phyloP scores from a whole-genome alignment of 257 asterid genomes.

The Dorcoceras hygrometricum region DNA sequence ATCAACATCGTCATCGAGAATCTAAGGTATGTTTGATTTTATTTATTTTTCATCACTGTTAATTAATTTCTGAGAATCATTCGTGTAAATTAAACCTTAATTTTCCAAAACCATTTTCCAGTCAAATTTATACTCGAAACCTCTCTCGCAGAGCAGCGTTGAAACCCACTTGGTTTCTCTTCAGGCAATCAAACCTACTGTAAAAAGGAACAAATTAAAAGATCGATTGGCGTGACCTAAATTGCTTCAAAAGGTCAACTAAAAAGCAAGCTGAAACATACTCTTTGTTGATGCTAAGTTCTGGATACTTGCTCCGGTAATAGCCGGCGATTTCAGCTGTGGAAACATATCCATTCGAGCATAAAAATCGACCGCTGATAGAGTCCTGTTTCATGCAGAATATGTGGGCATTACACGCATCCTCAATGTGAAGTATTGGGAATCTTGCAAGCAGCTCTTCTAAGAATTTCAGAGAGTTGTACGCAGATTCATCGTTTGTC shows the following conservation, averaged over 20 bases:
- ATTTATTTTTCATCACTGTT: no score
- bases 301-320: background rate
- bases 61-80: no score
- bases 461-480: conserved; percentile 34
- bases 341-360: conserved; percentile 10
- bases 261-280: no score
- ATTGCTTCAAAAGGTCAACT: no score
- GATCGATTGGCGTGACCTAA: no score
- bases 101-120: background rate
- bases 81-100: no score
- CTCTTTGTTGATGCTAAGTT: background rate
- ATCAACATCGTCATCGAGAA: no score
- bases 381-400: conserved; percentile 36
- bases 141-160: background rate
- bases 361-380: conserved; percentile 48
- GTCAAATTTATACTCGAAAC: background rate
- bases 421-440: conserved; percentile 52
- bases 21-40: no score
- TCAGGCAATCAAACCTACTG: background rate
- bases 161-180: background rate
- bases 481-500: conserved; percentile 12
- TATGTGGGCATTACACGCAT: conserved; percentile 50
- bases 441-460: conserved; percentile 53
- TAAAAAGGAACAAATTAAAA: background rate
- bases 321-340: background rate